Percentiles rank a stretch among this genome's conserved stretches.
These are phyloP conservation scores for Mucor racemosus DNA, from an alignment of 371 early-diverging fungal species.

Conservation along the genomic window DNA sequence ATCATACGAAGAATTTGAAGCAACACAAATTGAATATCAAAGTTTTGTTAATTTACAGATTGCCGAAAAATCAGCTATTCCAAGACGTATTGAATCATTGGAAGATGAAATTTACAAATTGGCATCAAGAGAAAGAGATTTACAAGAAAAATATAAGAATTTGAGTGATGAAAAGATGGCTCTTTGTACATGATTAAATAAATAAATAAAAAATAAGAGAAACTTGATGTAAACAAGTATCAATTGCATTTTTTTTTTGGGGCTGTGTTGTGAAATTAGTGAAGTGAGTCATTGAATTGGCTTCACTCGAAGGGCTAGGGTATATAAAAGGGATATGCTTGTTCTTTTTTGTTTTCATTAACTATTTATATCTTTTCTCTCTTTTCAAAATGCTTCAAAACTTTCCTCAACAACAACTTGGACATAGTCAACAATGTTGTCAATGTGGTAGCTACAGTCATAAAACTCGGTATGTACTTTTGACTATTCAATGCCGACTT, in stretches of 20 bases:
- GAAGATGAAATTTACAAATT: slow-evolving; percentile 69
- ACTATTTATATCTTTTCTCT: neutral
- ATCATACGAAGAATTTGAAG: slow-evolving; percentile 68
- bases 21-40: slow-evolving; percentile 65
- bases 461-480: slow-evolving; percentile 10
- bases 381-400: neutral
- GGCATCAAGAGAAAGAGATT: slow-evolving; percentile 64
- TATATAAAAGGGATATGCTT: neutral
- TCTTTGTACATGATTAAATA: slow-evolving; percentile 12
- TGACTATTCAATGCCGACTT: no score
- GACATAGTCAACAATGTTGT: neutral
- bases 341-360: neutral
- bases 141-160: slow-evolving; percentile 77
- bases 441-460: slow-evolving; percentile 11
- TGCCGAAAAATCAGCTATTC: slow-evolving; percentile 68
- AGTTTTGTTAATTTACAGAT: slow-evolving; percentile 65
- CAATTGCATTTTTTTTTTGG: no score
- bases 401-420: slow-evolving; percentile 1
- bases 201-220: neutral
- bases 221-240: neutral
- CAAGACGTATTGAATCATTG: slow-evolving; percentile 68
- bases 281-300: no score
- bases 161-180: slow-evolving; percentile 58
- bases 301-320: no score
- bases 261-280: no score